phyloP scores from a whole-genome alignment of 495 filamentous ascomycete genomes.

The Hypoxylon fragiforme region DNA sequence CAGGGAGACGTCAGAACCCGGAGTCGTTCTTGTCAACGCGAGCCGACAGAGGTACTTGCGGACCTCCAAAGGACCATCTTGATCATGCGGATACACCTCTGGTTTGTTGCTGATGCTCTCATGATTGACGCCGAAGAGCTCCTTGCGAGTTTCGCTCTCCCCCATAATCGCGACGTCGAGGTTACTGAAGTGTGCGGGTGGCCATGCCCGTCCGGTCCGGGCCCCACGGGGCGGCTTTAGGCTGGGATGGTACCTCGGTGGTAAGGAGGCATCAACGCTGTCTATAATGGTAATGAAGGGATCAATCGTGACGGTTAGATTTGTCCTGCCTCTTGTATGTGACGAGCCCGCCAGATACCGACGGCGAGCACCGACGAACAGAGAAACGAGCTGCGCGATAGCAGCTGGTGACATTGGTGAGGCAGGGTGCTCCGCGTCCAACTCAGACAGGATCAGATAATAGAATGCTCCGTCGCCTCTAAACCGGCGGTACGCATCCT shows the following conservation, averaged over 20 bases:
- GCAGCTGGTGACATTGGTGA: conserved; percentile 1
- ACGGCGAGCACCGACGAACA: conserved; percentile 17
- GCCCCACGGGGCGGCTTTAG: neutral
- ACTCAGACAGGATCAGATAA: conserved; percentile 12
- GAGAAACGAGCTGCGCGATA: conserved; percentile 8
- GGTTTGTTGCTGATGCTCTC: neutral
- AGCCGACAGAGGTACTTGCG: conserved; percentile 21
- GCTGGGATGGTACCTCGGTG: neutral
- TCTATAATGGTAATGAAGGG: conserved; percentile 5
- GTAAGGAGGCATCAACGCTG: neutral
- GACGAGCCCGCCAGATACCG: neutral
- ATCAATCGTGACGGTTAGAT: conserved; percentile 7
- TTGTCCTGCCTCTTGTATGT: neutral
- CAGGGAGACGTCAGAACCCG: conserved; percentile 1
- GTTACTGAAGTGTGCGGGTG: conserved; percentile 7
- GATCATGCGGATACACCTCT: conserved; percentile 18
- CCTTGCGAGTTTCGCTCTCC: neutral
- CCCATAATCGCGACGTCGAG: conserved; percentile 19
- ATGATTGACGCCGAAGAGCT: conserved; percentile 16
- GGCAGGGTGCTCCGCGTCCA: conserved; percentile 1
- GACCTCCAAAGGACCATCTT: neutral
- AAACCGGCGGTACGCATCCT: conserved; percentile 19
- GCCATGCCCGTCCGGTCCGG: neutral
- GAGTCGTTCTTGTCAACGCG: neutral
- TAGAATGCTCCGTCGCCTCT: conserved; percentile 18